Base-by-base conservation (phyloP, 768 basidiomycete genomes). In the Lactarius sp. region DNA sequence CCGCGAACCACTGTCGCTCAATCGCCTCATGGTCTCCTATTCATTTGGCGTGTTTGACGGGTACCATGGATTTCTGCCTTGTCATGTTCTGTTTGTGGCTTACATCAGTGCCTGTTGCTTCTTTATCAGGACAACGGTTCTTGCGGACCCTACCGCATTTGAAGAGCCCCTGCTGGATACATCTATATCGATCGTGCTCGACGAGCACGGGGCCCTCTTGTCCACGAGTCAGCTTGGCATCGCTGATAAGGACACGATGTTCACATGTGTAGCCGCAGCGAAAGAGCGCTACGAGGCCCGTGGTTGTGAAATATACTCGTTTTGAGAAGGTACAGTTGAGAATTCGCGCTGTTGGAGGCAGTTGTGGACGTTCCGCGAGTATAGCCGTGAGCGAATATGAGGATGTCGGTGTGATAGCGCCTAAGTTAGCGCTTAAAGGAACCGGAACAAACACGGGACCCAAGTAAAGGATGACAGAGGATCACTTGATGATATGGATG, bases 81-180 rank as follows among this genome's bases (percentile, higher is more conserved):
- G 42, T 12, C 58, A 52, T 51, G 62, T 49, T 27, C 14, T 12
- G 13, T 33, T 18, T 46, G 39, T n/a, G 20, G 27, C 54, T 54
- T 59, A 64, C n/a, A 22, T 59, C 2, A 16, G 18, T 18, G 34
- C 9, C 27, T 56, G 1, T 22, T 52, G 22, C 41, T 64, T 37
- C n/a, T 27, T 16, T 63, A 46, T 47, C 69, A 90, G 88, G 37
- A 81, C 82, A 54, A 78, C 83, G 31, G 72, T 95, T 10, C 76
- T 98, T 4, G 79, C 86, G 0, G 96, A 98, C 74, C 91, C 94
- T 0, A 89, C 92, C 0, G 80, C 92, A 1, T 97, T 96, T 73
- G 96, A 98, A 75, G 88, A 94, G 68, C 89, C 92, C 0, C 79
- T 97, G 7, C 81, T 94, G 58, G 85, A 89, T 14, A 86, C 91